phyloP scores from a whole-genome alignment of 306 rosid species.

The Dalbergia cultrata region DNA sequence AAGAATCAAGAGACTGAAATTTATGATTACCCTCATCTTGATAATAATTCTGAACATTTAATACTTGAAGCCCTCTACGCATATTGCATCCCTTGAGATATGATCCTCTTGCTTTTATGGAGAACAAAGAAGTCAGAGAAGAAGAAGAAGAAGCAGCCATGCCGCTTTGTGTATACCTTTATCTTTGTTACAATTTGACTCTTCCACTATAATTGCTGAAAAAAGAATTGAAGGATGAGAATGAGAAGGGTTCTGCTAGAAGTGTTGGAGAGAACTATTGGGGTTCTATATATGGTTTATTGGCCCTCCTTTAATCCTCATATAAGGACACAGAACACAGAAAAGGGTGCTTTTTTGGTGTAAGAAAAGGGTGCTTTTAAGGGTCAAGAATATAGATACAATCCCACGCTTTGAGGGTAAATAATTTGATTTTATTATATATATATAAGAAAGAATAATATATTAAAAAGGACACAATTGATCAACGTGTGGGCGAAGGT shows the following conservation, averaged over 20 bases:
- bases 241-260: not conserved
- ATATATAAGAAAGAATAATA: not conserved
- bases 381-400: conserved; percentile 38
- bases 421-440: conserved; percentile 14
- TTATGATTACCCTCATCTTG: conserved; percentile 60
- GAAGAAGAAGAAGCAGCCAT: conserved; percentile 55
- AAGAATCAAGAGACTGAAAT: not conserved
- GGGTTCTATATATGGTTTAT: conserved; percentile 14
- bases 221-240: not conserved
- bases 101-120: conserved; percentile 40
- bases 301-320: conserved; percentile 15
- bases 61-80: conserved; percentile 29
- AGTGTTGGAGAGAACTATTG: not conserved
- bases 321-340: conserved; percentile 9
- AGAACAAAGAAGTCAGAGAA: conserved; percentile 49
- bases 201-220: not conserved
- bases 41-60: conserved; percentile 50
- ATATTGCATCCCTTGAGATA: conserved; percentile 37
- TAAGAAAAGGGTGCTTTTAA: conserved; percentile 41
- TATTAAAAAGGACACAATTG: conserved; percentile 5
- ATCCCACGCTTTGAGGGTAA: conserved; percentile 30
- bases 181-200: conserved; percentile 8
- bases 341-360: conserved; percentile 26
- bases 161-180: not conserved
- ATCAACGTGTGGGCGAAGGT: conserved; percentile 21